Evolutionary conservation across 495 filamentous ascomycete genomes (phyloP), one percentile per base, ranked within the genome.

Genomic region (Penicillium silybi): DNA sequence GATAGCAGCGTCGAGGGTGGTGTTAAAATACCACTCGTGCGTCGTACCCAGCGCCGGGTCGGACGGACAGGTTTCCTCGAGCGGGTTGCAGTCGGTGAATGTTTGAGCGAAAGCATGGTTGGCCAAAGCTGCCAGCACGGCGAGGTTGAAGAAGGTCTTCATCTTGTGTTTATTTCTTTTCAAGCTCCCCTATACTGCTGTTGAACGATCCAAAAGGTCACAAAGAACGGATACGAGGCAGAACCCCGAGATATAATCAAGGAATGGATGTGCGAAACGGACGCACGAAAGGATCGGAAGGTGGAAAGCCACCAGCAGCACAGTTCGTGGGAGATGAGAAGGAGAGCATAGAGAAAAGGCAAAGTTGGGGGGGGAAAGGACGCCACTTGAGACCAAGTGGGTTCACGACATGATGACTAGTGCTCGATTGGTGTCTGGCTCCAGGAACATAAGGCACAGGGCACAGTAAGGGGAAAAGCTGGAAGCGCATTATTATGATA

Each of bases 31-130:
- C 69, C 76, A 84, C 80, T 61, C 78, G 65, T 35, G 73, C 70
- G 25, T 13, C 29, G 80, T 82, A 51, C 82, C 80, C n/a, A 95
- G 73, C 39, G 86, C 89, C 2, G 82, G 75, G 64, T 91, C 76
- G 11, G 82, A 57, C 3, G 86, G 81, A 61, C 89, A 92, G 2
- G 76, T 73, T 45, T 69, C 68, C 48, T 89, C 78, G 48, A 74
- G 35, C 77, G 89, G 68, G 57, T 89, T 78, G 76, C 89, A 95
- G 20, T 70, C 59, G 11, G 86, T 88, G 41, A 57, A 81, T 26
- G 70, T 72, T 46, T 75, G 71, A 13, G 71, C 71, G 23, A 51
- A 44, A 35, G 66, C 68, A 39, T 57, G 59, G 45, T 49, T 44
- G 44, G 66, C 52, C 43, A 66, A 48, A 50, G 64, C 61, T 44